Evolutionary conservation across 2,329 filamentous ascomycete genomes (phyloP).

Genomic region (Curvularia sp.): DNA sequence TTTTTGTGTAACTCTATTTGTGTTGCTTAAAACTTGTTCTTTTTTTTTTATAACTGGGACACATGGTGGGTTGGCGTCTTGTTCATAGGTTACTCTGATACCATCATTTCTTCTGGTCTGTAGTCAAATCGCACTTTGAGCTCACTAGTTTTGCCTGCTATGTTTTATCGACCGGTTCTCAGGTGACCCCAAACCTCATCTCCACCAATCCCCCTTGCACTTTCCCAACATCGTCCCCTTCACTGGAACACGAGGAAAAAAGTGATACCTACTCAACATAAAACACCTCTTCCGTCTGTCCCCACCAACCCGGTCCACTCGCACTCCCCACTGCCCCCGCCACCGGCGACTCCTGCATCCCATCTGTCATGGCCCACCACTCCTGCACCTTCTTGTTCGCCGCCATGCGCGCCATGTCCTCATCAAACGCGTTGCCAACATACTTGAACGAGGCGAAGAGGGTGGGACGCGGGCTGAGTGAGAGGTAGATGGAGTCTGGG

Average conservation of each 20-base stretch:
- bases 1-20: not conserved
- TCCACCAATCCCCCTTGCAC: not conserved
- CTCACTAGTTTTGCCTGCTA: not conserved
- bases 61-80: not conserved
- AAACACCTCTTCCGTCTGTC: slow-evolving; percentile 72
- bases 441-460: slow-evolving; percentile 83
- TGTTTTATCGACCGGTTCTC: not conserved
- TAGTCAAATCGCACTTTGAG: not conserved
- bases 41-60: not conserved
- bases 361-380: slow-evolving; percentile 84
- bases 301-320: slow-evolving; percentile 66
- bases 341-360: slow-evolving; percentile 69
- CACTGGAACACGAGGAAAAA: not conserved
- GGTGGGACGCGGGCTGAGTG: slow-evolving; percentile 63
- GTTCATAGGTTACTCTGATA: slow-evolving; percentile 5
- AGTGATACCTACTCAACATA: slow-evolving; percentile 51
- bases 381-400: slow-evolving; percentile 74
- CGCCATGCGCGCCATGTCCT: slow-evolving; percentile 78
- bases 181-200: not conserved
- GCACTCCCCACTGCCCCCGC: slow-evolving; percentile 53
- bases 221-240: not conserved
- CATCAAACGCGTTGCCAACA: slow-evolving; percentile 73
- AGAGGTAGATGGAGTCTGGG: slow-evolving; percentile 72
- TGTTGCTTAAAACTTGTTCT: not conserved
- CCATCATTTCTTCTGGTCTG: slow-evolving; percentile 2